Conservation (phyloP, 2,329 filamentous ascomycete genomes). For the Xylaria sp. region DNA sequence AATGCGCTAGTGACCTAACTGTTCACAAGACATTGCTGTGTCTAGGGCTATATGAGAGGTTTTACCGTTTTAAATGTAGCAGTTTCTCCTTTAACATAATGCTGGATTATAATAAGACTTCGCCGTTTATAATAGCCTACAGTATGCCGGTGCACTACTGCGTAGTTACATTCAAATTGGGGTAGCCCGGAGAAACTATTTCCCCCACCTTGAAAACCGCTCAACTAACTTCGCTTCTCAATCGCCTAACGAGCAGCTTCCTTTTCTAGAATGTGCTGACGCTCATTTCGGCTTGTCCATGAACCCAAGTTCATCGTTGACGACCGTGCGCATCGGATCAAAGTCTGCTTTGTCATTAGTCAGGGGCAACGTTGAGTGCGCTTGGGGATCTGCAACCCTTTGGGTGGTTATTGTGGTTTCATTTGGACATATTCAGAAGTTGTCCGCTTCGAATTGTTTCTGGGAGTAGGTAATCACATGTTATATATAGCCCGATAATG, state of each 20-base stretch:
- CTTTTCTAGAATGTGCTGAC: constrained; percentile 21
- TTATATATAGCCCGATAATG: background rate
- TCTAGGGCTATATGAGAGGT: background rate
- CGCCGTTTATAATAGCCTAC: constrained; percentile 7
- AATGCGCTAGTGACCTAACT: background rate
- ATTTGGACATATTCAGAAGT: constrained; percentile 2
- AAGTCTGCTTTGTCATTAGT: background rate
- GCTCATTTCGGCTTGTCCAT: constrained; percentile 2
- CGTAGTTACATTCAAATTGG: background rate
- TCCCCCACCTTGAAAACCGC: constrained; percentile 5
- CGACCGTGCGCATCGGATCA: constrained; percentile 3
- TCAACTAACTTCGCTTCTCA: constrained; percentile 12
- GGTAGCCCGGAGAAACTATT: background rate
- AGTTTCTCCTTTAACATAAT: background rate
- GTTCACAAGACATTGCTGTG: background rate
- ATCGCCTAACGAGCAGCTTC: constrained; percentile 18
- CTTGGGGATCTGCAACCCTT: background rate
- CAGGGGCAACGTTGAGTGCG: background rate
- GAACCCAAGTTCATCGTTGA: constrained; percentile 4
- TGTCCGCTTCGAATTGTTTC: constrained; percentile 8
- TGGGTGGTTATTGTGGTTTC: constrained; percentile 9
- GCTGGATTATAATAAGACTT: constrained; percentile 6
- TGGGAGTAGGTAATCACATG: constrained; percentile 5
- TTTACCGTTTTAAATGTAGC: constrained; percentile 7
- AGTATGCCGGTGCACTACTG: constrained; percentile 19